Evolutionary conservation across 1,139 yeast genomes (phyloP).

Genomic region (Hemisphaericaspora xylanilytica): DNA sequence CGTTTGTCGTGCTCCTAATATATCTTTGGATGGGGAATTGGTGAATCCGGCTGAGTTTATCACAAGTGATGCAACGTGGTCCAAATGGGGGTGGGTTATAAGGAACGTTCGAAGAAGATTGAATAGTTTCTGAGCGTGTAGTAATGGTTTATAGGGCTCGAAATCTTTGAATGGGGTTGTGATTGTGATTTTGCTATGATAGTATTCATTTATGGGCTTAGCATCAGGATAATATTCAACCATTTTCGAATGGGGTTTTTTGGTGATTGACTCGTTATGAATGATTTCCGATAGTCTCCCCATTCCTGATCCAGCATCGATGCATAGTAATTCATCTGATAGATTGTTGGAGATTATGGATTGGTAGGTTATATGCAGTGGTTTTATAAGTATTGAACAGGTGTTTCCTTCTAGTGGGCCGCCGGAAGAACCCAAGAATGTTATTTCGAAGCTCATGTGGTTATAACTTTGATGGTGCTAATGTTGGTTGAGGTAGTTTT

Average conservation of each 20-base stretch:
- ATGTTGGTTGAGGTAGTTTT: too few species aligned
- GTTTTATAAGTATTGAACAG: conserved; percentile 65
- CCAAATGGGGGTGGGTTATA: conserved; percentile 82
- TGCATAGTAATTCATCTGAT: conserved; percentile 46
- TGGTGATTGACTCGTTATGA: conserved; percentile 19
- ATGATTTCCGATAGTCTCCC: conserved; percentile 56
- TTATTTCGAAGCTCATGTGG: conserved; percentile 35
- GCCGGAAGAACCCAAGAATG: conserved; percentile 72
- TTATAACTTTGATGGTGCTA: too few species aligned
- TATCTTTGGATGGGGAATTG: conserved; percentile 26
- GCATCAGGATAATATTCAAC: conserved; percentile 29
- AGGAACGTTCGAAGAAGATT: conserved; percentile 45
- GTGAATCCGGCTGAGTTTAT: conserved; percentile 66
- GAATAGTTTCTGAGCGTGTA: conserved; percentile 28
- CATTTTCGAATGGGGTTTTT: conserved; percentile 15
- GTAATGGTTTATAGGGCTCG: conserved; percentile 7
- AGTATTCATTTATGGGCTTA: conserved; percentile 9
- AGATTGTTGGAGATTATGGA: conserved; percentile 28
- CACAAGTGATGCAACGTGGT: conserved; percentile 69
- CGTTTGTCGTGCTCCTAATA: conserved; percentile 58
- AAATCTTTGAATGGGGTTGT: conserved; percentile 31
- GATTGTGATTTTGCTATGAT: conserved; percentile 13
- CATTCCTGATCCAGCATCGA: conserved; percentile 82
- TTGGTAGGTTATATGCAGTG: conserved; percentile 39
- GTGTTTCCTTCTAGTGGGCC: conserved; percentile 73